Base-by-base conservation (phyloP, 129 eudicot species). In the Erigeron canadensis region DNA sequence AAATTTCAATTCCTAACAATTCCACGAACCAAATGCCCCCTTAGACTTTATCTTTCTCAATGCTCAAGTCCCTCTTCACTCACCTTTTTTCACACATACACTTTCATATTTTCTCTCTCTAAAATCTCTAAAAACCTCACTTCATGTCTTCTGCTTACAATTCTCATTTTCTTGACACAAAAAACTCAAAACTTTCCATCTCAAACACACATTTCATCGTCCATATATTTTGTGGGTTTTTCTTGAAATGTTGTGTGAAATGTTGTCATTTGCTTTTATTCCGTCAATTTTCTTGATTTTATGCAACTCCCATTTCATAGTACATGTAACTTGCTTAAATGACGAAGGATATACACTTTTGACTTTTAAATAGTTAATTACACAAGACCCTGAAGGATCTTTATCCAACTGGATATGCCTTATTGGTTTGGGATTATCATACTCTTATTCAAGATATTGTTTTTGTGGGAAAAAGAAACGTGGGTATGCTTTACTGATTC, bases 341-440 rank as follows among this genome's bases (percentile, higher is more conserved):
- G 83, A 86, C 44, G 99, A 94, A 76, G 99, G 99, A 6, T 40
- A 67, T 74, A 91, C 99, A 9, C 93, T 94, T 45, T 19, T 87
- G 39, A 79, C 87, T 60, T 86, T 94, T 84, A 94, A 90, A 68
- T 70, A 81, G 7, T 82, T 85, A 38, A 90, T 94, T 42, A 77
- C 54, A 65, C 79, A 82, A 77, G 99, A 94, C 96, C 97, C 99
- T 46, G 86, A 81, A 75, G 92, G 87, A 62, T 82, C 97, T 40
- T 76, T 94, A 23, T 82, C 23, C 70, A 90, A 84, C 65, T 94
- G 99, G 99, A 88, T n/a, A n/a, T n/a, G n/a, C n/a, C n/a, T n/a
- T n/a, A n/a, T n/a, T n/a, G n/a, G n/a, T n/a, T n/a, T n/a, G n/a
- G n/a, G n/a, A n/a, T n/a, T n/a, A n/a, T n/a, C n/a, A n/a, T n/a